phyloP scores from a whole-genome alignment of 805 yeast genomes.

The Candida argentea region DNA sequence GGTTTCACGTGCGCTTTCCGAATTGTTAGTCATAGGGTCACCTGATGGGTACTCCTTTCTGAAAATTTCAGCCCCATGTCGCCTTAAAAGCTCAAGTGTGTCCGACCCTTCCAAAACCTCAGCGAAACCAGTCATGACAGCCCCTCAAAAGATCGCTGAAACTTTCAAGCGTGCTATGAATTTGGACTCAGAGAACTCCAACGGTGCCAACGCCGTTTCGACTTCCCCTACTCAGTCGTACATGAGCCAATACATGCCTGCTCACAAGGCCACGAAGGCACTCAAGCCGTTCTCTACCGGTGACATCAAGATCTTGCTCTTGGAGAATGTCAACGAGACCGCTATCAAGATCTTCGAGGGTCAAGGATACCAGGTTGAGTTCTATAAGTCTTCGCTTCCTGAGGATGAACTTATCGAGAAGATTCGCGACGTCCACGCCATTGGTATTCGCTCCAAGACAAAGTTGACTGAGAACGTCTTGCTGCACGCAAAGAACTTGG shows the following conservation, averaged over 20 bases:
- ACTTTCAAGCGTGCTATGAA: slow-evolving; percentile 47
- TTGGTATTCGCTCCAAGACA: slow-evolving; percentile 97
- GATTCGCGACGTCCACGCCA: slow-evolving; percentile 87
- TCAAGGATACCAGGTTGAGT: slow-evolving; percentile 97
- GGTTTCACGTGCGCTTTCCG: no score
- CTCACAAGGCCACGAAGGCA: slow-evolving; percentile 49
- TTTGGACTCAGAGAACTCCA: slow-evolving; percentile 33
- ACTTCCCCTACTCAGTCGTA: slow-evolving; percentile 78
- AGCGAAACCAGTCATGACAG: no score
- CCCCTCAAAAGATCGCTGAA: slow-evolving; percentile 59
- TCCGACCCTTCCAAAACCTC: no score
- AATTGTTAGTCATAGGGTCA: no score
- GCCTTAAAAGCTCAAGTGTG: no score
- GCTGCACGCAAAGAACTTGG: slow-evolving; percentile 79
- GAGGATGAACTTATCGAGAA: slow-evolving; percentile 93
- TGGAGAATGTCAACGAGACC: slow-evolving; percentile 90
- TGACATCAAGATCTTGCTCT: slow-evolving; percentile 80
- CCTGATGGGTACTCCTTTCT: no score
- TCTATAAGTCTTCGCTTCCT: slow-evolving; percentile 76
- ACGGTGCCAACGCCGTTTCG: slow-evolving; percentile 60
- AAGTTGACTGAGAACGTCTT: slow-evolving; percentile 72
- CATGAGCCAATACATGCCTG: slow-evolving; percentile 42
- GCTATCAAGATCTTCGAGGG: slow-evolving; percentile 76
- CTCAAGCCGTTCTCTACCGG: slow-evolving; percentile 94
- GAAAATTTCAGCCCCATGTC: no score